Percentiles rank a stretch among this genome's conserved stretches.
phyloP scores from a whole-genome alignment of 2,329 filamentous ascomycete species.

The Arthrinium phaeospermum region DNA sequence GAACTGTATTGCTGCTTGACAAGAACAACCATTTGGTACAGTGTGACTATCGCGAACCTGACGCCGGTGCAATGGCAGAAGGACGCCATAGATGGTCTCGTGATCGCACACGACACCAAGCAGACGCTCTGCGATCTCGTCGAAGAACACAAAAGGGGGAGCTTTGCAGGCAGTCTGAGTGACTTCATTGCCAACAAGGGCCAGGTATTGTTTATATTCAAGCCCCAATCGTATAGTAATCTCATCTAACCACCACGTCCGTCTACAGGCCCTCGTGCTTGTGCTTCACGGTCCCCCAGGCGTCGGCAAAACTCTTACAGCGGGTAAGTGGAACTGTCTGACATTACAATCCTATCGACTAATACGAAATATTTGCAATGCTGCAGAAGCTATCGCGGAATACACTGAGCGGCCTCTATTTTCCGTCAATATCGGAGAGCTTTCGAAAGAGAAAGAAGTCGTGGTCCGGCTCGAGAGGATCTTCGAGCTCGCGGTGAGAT shows the following conservation, averaged over 20 bases:
- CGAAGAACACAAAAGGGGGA: background rate
- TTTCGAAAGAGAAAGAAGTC: background rate
- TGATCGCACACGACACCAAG: background rate
- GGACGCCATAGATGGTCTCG: background rate
- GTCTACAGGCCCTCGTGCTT: background rate
- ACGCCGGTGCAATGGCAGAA: background rate
- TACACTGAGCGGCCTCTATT: background rate
- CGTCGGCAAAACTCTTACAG: background rate
- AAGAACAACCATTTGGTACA: background rate
- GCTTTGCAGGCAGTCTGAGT: background rate
- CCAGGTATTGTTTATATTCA: background rate
- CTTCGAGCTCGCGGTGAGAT: constrained; percentile 28
- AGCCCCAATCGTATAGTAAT: too few species aligned
- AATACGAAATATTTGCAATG: background rate
- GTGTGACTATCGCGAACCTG: background rate
- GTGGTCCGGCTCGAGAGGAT: constrained; percentile 28
- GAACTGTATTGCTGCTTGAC: background rate
- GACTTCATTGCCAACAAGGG: background rate
- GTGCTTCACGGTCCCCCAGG: background rate
- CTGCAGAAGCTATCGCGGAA: background rate
- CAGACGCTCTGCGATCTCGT: background rate
- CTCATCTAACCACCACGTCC: background rate
- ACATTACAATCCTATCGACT: background rate
- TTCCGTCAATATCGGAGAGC: background rate
- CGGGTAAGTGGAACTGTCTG: background rate